Percentiles rank a stretch among this genome's conserved stretches.
phyloP scores from a whole-genome alignment of 257 asterid species.

The Scutellaria minor region DNA sequence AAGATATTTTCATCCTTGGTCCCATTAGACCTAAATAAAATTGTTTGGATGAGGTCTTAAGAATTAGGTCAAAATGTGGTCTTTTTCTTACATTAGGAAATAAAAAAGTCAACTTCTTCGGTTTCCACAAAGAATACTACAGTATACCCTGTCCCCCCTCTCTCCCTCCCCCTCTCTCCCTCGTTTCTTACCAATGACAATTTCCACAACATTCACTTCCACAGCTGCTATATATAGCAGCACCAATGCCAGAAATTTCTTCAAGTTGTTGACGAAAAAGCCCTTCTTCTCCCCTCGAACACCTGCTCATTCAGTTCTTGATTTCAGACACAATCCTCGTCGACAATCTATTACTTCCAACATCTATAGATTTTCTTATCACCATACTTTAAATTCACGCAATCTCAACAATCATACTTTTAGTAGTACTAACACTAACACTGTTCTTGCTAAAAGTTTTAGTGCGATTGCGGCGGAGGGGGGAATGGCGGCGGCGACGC shows the following conservation, averaged over 20 bases:
- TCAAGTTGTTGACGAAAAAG: conserved; percentile 19
- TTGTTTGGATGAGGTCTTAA: no score
- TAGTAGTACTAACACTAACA: neutral
- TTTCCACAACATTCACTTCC: conserved; percentile 13
- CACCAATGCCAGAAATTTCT: conserved; percentile 30
- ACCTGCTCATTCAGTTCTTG: conserved; percentile 12
- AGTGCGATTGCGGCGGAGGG: conserved; percentile 29
- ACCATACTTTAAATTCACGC: neutral
- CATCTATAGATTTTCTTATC: conserved; percentile 16
- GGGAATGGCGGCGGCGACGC: conserved; percentile 45
- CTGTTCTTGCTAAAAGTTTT: neutral
- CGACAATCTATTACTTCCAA: neutral
- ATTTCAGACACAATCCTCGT: conserved; percentile 23
- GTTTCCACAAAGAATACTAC: neutral
- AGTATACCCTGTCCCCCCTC: neutral
- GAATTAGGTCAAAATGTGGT: neutral
- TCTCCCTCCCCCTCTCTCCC: neutral
- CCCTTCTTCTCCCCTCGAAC: neutral
- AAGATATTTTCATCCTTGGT: no score
- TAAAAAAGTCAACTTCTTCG: neutral
- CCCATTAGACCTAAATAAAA: no score
- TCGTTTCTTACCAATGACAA: conserved; percentile 23
- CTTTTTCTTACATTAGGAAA: neutral
- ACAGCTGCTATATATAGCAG: conserved; percentile 28
- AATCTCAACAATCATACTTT: neutral